Evolutionary conservation across 2,329 filamentous ascomycete genomes (phyloP).

Genomic region (Pseudogymnoascus pannorum): DNA sequence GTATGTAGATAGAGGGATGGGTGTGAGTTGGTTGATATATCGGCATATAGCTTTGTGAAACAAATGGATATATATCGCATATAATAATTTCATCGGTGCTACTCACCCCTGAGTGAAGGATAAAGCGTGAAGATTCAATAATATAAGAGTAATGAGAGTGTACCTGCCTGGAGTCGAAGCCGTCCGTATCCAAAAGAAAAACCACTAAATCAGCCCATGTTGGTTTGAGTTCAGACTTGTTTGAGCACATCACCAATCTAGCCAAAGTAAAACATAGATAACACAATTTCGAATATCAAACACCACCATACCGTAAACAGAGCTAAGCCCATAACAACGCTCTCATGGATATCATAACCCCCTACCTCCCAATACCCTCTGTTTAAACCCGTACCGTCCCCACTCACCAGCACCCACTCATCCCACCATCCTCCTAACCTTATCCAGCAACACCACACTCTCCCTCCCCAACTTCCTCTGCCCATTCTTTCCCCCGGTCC

Average conservation of each 20-base stretch:
- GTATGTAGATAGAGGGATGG: neutral
- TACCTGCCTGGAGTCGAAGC: neutral
- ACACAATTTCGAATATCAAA: neutral
- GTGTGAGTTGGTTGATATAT: neutral
- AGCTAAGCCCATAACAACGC: neutral
- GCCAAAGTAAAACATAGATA: neutral
- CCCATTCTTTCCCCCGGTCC: constrained; percentile 53
- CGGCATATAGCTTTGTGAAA: neutral
- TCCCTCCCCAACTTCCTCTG: constrained; percentile 63
- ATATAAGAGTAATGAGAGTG: neutral
- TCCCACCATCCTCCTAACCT: constrained; percentile 44
- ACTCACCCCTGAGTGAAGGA: neutral
- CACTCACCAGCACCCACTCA: neutral
- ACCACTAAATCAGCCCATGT: no score
- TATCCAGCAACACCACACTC: constrained; percentile 57
- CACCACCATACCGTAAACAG: neutral
- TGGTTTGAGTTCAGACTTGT: neutral
- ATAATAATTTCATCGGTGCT: neutral
- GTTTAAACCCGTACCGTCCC: no score
- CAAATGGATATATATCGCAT: neutral
- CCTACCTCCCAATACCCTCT: no score
- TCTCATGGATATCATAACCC: constrained; percentile 2
- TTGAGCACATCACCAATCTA: neutral
- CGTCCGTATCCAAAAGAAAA: neutral
- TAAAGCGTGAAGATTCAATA: neutral